Conservation (phyloP, 1,284 basidiomycete genomes). For the Moniliophthora roreri region DNA sequence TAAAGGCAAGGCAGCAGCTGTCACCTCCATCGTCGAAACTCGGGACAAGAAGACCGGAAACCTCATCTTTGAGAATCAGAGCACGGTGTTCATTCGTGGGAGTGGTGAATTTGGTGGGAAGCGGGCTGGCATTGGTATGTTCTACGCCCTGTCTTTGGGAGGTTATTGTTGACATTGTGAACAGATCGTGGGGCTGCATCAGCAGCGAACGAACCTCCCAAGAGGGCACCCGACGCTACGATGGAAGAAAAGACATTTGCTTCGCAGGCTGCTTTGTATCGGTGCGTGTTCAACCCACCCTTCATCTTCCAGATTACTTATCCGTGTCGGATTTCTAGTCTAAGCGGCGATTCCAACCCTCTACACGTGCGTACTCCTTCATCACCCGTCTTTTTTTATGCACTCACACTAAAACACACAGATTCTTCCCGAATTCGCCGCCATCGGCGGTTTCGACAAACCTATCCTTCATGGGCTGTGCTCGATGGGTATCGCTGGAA, state of each 20-base stretch:
- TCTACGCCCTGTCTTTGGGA: too few species aligned
- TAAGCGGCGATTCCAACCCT: conserved; percentile 92
- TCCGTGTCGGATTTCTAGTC: conserved; percentile 34
- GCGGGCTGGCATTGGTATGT: conserved; percentile 76
- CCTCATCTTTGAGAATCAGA: conserved; percentile 90
- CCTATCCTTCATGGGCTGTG: conserved; percentile 88
- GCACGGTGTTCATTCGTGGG: conserved; percentile 92
- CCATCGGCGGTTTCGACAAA: conserved; percentile 92
- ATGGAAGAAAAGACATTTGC: conserved; percentile 83
- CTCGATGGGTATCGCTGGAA: conserved; percentile 92
- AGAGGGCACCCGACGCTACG: conserved; percentile 81
- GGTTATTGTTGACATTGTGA: conserved; percentile 11
- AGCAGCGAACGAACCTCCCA: conserved; percentile 82
- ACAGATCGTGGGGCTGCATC: conserved; percentile 90
- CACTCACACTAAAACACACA: conserved; percentile 27
- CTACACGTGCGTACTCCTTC: conserved; percentile 64
- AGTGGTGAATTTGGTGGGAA: conserved; percentile 95
- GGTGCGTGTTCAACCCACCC: conserved; percentile 44
- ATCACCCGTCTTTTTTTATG: not conserved
- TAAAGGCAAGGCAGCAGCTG: conserved; percentile 91
- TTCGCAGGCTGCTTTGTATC: conserved; percentile 89
- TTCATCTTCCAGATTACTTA: conserved; percentile 9
- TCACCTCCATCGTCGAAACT: conserved; percentile 79
- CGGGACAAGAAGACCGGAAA: conserved; percentile 79
- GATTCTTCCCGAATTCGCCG: conserved; percentile 93